Evolutionary conservation across 2,329 filamentous ascomycete species (phyloP), one percentile per base, ranked within the genome.

Genomic region (Monosporascus sp.): DNA sequence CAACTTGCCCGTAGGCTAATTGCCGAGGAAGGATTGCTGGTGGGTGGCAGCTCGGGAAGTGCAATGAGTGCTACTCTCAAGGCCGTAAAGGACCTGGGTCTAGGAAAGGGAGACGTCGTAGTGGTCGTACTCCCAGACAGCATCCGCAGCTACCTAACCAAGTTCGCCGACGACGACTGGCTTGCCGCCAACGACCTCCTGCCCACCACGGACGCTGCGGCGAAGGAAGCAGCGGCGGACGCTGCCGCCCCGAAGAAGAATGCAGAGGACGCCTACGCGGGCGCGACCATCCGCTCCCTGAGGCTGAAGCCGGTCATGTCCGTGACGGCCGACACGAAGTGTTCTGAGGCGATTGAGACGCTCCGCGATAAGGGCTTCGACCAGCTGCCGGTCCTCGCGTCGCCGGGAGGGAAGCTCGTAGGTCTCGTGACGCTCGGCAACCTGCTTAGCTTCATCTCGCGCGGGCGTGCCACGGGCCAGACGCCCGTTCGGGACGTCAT

Each of bases 151-250:
- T 99, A 99, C 72, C 84, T 99, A 26, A 93, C 88, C 76, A 99
- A 99, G 82, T 99, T 99, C 69, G 91, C 91, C 60, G 94, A 99
- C 69, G 95, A 99, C 68, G 94, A 97, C 77, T 99, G 94, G 95
- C 86, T 99, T 52, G 92, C 91, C 14, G 94, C 94, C 58, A 99
- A 99, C 74, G 88, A 93, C 69, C 89, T 99, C 24, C 81, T 97
- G 26, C 84, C 89, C n/a, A 64, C 67, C 31, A 55, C 64, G 16
- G 68, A 73, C 58, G 72, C 73, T 57, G 75, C 72, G 17, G 40
- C 79, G 74, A 59, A 83, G 76, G 50, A 81, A 75, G 56, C 77
- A 68, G 49, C 70, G 69, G 51, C 76, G 71, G 46, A 69, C 65
- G 24, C 70, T 68, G 55, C 65, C 64, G 59, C 70, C 57, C 63